phyloP scores from a whole-genome alignment of 495 filamentous ascomycete species.

The Penicillium diatomitis region DNA sequence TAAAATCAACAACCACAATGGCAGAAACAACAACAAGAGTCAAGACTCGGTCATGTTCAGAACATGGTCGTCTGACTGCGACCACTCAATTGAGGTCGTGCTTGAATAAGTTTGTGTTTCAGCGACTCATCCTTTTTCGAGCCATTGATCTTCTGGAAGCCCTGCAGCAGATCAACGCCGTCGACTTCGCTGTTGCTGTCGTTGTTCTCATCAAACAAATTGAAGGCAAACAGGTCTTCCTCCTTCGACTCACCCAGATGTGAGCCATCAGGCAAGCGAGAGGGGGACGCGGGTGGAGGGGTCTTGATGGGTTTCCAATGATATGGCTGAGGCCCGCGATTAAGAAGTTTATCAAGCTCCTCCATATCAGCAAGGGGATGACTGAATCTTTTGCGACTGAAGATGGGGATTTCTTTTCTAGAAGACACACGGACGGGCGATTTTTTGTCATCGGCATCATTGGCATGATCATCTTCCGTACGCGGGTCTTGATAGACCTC shows the following conservation, averaged over 20 bases:
- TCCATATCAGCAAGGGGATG: too few species aligned
- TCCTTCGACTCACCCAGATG: constrained; percentile 47
- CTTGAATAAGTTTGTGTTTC: constrained; percentile 18
- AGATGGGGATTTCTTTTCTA: too few species aligned
- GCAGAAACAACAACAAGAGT: too few species aligned
- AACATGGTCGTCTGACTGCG: constrained; percentile 38
- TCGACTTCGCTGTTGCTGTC: constrained; percentile 48
- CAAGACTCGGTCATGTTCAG: constrained; percentile 8
- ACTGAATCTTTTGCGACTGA: too few species aligned
- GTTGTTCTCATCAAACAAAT: constrained; percentile 46
- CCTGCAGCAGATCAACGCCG: constrained; percentile 76
- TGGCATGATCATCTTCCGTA: constrained; percentile 12
- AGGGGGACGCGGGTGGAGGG: constrained; percentile 18
- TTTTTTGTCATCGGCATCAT: too few species aligned
- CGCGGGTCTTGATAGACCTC: constrained; percentile 65
- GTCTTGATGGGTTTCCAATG: constrained; percentile 20
- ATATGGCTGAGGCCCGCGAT: constrained; percentile 22
- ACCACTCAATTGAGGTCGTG: constrained; percentile 31
- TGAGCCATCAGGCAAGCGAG: constrained; percentile 41
- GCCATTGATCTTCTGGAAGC: constrained; percentile 81
- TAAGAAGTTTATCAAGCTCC: too few species aligned
- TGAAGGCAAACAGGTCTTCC: constrained; percentile 54
- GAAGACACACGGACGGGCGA: too few species aligned
- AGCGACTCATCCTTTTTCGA: constrained; percentile 23
- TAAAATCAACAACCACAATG: too few species aligned